Conservation (phyloP, 2,329 filamentous ascomycete genomes). For the Grosmannia clavigera region DNA sequence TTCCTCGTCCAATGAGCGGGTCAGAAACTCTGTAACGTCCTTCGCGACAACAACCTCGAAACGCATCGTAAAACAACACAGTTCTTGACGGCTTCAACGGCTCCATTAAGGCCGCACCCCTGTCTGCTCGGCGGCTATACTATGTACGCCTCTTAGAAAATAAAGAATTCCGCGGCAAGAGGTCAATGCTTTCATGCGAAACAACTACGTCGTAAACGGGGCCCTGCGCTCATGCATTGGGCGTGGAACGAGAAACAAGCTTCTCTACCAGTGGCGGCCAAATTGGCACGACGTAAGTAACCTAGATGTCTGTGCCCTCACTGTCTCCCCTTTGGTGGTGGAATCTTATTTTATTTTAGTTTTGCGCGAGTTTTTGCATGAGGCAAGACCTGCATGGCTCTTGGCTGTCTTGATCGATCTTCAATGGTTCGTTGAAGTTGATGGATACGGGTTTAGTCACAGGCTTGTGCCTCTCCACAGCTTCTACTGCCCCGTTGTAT, state of each 20-base stretch:
- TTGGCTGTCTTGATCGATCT: too few relatives aligned
- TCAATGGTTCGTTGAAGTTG: too few relatives aligned
- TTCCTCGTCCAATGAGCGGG: neutral
- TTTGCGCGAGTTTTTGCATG: too few relatives aligned
- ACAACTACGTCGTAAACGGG: neutral
- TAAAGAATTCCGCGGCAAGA: neutral
- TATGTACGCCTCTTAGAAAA: too few relatives aligned
- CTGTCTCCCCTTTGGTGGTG: too few relatives aligned
- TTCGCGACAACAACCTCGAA: constrained; percentile 25
- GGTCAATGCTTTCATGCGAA: neutral
- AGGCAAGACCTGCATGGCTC: too few relatives aligned
- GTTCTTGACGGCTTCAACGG: neutral
- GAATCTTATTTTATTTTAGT: too few relatives aligned
- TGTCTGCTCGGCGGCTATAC: neutral
- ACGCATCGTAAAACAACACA: constrained; percentile 26
- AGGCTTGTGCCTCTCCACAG: neutral
- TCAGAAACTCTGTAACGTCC: constrained; percentile 23
- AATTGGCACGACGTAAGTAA: neutral
- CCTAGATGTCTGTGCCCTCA: neutral
- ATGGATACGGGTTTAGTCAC: neutral
- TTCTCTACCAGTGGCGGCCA: neutral
- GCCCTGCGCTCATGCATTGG: neutral
- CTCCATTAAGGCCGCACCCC: neutral
- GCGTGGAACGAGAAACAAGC: neutral
- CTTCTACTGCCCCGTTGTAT: neutral